Conservation (phyloP, 2,329 filamentous ascomycete species). For the Scolecobasidium constrictum region DNA sequence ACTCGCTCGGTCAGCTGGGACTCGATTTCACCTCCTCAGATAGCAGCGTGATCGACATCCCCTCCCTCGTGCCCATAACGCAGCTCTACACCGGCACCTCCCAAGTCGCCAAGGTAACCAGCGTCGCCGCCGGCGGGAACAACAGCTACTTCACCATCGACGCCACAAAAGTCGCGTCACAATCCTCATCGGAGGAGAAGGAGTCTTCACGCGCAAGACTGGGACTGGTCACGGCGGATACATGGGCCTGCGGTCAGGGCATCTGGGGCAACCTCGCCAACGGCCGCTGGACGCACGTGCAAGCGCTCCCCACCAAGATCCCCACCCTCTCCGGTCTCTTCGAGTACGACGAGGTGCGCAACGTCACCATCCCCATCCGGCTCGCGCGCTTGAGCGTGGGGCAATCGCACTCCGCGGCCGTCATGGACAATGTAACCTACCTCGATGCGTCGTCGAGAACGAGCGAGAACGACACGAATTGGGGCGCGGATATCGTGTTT, state of each 20-base stretch:
- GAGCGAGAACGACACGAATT: conserved; percentile 65
- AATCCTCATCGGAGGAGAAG: conserved; percentile 22
- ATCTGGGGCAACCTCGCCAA: conserved; percentile 76
- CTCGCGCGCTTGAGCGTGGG: conserved; percentile 65
- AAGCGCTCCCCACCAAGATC: conserved; percentile 65
- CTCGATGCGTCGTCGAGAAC: conserved; percentile 41
- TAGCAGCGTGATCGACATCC: conserved; percentile 53
- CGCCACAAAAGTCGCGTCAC: conserved; percentile 46
- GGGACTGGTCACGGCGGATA: conserved; percentile 57
- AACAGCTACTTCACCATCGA: conserved; percentile 87
- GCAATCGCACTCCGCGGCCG: conserved; percentile 66
- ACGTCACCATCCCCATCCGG: conserved; percentile 64
- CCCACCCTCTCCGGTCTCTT: conserved; percentile 72
- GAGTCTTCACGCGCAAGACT: conserved; percentile 27
- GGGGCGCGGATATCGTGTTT: conserved; percentile 79
- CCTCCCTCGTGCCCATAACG: conserved; percentile 58
- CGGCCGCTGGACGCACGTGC: conserved; percentile 81
- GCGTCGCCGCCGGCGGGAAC: conserved; percentile 71
- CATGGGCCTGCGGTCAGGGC: conserved; percentile 79
- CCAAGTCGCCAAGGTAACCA: conserved; percentile 53
- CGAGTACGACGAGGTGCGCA: conserved; percentile 71
- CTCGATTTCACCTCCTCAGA: conserved; percentile 58
- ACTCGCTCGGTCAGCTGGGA: conserved; percentile 84
- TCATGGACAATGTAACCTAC: conserved; percentile 71
- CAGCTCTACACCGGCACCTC: conserved; percentile 60